A percentile compares a stretch with the other conserved stretches of the same genome.
Conservation (phyloP, 192 early-diverging fungal species). For the Umbelopsis sp. region DNA sequence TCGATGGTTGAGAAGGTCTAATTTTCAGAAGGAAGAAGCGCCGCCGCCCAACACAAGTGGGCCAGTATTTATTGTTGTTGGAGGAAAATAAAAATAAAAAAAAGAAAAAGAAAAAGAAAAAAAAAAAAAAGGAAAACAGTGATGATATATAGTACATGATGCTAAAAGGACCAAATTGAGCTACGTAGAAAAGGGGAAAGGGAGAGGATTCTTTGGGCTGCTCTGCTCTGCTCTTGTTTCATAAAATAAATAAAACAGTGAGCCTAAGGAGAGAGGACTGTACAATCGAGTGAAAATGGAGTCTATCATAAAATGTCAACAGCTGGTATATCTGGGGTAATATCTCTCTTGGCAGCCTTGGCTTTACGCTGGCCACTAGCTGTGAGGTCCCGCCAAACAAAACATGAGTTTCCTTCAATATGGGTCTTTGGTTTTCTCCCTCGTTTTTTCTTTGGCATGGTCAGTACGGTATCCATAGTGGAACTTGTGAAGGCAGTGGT, state of each 20-base stretch:
- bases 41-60: not conserved
- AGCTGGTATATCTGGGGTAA: not conserved
- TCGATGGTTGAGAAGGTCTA: slow-evolving; percentile 77
- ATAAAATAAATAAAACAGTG: too few species aligned
- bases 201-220: not conserved
- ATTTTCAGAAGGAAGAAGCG: too few species aligned
- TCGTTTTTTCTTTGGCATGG: slow-evolving; percentile 41
- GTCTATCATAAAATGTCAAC: not conserved
- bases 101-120: too few species aligned
- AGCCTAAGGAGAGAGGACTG: not conserved
- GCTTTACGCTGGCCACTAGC: slow-evolving; percentile 22
- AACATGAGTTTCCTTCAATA: slow-evolving; percentile 39
- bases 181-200: not conserved
- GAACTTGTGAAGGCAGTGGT: slow-evolving; percentile 35
- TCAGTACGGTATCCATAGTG: slow-evolving; percentile 28
- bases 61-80: not conserved
- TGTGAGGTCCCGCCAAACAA: slow-evolving; percentile 41
- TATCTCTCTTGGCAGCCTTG: not conserved
- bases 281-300: too few species aligned
- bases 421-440: slow-evolving; percentile 42
- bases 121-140: too few species aligned
- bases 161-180: not conserved
- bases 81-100: too few species aligned
- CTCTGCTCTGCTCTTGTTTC: too few species aligned
- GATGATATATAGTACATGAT: not conserved